Evolutionary conservation across 345 rosid genomes (phyloP).

Genomic region (Moricandia moricandioides): DNA sequence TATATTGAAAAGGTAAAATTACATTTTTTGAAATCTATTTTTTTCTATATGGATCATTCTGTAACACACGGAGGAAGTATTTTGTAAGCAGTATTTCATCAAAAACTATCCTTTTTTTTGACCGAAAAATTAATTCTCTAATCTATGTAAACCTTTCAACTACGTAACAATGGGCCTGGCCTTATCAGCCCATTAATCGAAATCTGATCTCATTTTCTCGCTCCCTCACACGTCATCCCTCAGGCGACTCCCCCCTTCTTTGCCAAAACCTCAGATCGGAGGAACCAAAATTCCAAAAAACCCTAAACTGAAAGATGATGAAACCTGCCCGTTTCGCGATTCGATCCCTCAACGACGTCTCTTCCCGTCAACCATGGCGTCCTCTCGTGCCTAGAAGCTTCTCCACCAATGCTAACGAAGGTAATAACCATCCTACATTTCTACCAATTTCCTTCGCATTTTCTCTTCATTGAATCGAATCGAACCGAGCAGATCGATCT

Average conservation of each 20-base stretch:
- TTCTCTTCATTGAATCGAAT: not conserved
- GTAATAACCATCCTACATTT: slow-evolving; percentile 28
- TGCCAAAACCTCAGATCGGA: slow-evolving; percentile 39
- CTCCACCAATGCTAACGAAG: slow-evolving; percentile 37
- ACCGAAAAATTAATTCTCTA: no score
- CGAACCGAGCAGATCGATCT: not conserved
- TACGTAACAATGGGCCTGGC: not conserved
- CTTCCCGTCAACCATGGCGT: slow-evolving; percentile 23
- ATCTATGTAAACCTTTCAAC: no score
- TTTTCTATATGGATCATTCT: no score
- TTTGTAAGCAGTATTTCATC: no score
- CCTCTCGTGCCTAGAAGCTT: slow-evolving; percentile 31
- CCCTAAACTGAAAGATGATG: slow-evolving; percentile 37
- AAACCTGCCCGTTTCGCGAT: slow-evolving; percentile 32
- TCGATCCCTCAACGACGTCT: slow-evolving; percentile 30
- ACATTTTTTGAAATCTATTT: no score
- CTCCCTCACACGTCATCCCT: not conserved
- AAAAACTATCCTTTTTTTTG: no score
- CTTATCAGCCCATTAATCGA: not conserved
- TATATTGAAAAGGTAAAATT: no score
- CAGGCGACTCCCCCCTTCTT: not conserved
- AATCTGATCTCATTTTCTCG: not conserved
- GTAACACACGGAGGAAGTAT: no score
- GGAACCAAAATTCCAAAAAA: not conserved
- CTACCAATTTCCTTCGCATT: not conserved